These are phyloP conservation scores for Chalaropsis ovoidea DNA, from an alignment of 2,329 filamentous ascomycete genomes.

Conservation along the genomic window DNA sequence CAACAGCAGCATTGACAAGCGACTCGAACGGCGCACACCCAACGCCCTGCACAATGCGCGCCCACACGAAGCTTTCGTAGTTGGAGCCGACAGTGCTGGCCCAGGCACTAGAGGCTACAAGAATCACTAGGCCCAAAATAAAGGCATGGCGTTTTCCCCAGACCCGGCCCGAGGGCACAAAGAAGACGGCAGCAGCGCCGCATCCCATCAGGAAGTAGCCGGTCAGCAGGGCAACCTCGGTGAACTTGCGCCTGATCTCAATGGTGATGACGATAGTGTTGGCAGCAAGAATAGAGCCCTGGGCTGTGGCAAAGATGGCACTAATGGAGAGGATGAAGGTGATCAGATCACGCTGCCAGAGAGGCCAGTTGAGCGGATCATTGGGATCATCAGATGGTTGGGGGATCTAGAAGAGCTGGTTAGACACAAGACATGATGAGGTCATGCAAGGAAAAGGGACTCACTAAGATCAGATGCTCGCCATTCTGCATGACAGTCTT, in stretches of 20 bases:
- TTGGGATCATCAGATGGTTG: slow-evolving; percentile 87
- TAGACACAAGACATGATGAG: not conserved
- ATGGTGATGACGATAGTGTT: slow-evolving; percentile 71
- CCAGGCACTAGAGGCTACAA: slow-evolving; percentile 69
- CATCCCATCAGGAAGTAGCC: slow-evolving; percentile 81
- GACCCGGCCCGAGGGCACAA: slow-evolving; percentile 76
- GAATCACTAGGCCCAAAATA: slow-evolving; percentile 61
- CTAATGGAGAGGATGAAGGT: slow-evolving; percentile 67
- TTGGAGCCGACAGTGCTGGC: slow-evolving; percentile 56
- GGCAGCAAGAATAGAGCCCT: slow-evolving; percentile 78
- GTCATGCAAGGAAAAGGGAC: slow-evolving; percentile 22
- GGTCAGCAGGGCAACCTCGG: slow-evolving; percentile 69
- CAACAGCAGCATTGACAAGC: slow-evolving; percentile 77
- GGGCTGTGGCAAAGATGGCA: slow-evolving; percentile 71
- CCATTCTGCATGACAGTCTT: slow-evolving; percentile 63
- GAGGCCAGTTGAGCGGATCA: slow-evolving; percentile 75
- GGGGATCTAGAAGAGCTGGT: slow-evolving; percentile 41
- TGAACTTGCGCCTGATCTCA: slow-evolving; percentile 56
- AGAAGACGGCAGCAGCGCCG: slow-evolving; percentile 69
- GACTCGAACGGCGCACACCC: slow-evolving; percentile 83
- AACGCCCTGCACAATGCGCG: slow-evolving; percentile 76
- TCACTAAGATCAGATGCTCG: slow-evolving; percentile 64
- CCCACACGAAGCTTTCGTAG: slow-evolving; percentile 64
- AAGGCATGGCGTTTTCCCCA: slow-evolving; percentile 92
- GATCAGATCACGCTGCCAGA: slow-evolving; percentile 76